These are phyloP conservation scores for Zymoseptoria passerinii DNA, from an alignment of 2,329 filamentous ascomycete genomes.

Conservation along the genomic window DNA sequence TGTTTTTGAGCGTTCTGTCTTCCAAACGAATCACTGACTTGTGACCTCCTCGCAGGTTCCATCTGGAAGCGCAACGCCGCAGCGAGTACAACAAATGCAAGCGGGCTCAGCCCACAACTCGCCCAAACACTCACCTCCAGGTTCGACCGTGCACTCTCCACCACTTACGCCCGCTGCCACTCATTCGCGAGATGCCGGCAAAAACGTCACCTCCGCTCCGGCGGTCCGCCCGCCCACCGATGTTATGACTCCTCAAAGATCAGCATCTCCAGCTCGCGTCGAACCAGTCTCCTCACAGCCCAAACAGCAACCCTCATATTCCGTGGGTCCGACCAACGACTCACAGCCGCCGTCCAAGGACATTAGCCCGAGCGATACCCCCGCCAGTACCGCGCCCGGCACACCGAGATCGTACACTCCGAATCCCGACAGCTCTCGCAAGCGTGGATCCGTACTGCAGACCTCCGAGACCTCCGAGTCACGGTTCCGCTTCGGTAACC, in stretches of 20 bases:
- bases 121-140: constrained; percentile 55
- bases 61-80: constrained; percentile 39
- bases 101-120: constrained; percentile 44
- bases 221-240: constrained; percentile 35
- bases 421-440: constrained; percentile 64
- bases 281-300: constrained; percentile 36
- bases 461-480: constrained; percentile 39
- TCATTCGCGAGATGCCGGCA: constrained; percentile 45
- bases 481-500: constrained; percentile 73
- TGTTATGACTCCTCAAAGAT: constrained; percentile 57
- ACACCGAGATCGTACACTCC: constrained; percentile 56
- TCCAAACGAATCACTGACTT: constrained; percentile 13
- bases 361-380: constrained; percentile 54
- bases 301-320: constrained; percentile 46
- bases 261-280: constrained; percentile 26
- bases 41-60: constrained; percentile 31
- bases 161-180: constrained; percentile 82
- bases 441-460: constrained; percentile 56
- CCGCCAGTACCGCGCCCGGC: constrained; percentile 41
- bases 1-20: neutral
- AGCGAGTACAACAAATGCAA: constrained; percentile 31
- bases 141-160: constrained; percentile 72
- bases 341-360: constrained; percentile 48
- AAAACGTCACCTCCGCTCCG: constrained; percentile 25
- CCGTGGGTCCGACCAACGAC: constrained; percentile 49